Evolutionary conservation across 2,329 filamentous ascomycete species (phyloP), one percentile per base, ranked within the genome.

Genomic region (Arthrobotrys iridis): DNA sequence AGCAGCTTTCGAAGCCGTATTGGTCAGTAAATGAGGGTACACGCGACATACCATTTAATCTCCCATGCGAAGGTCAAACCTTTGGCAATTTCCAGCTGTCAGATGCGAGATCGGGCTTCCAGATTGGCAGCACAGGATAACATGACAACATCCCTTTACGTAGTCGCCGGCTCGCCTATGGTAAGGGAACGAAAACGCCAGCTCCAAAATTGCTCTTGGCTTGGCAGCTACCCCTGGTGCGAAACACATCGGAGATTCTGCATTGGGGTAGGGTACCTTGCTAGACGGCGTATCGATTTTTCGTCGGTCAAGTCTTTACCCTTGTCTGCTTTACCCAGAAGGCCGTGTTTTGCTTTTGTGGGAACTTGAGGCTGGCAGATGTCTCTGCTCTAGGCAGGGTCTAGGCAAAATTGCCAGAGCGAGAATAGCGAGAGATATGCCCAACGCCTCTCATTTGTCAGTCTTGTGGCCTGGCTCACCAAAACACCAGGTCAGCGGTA

Each of bases 131-230:
- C 41, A 48, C 26, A 40, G 33, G 28, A 64, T 52, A 65, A 26
- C 71, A 75, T 75, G 71, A 75, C 71, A 75, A 63, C 48, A 75
- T 75, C 71, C 63, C 40, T 35, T 75, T 75, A 75, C 71, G 71
- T 75, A 68, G 71, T 75, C 71, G 71, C 71, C 71, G 71, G 71
- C 41, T 75, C 71, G 71, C 71, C 64, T 68, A 18, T 75, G 30
- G 37, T 68, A 40, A 59, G 57, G 55, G 20, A 62, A 52, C 41
- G 46, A 33, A 41, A 48, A 40, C 26, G 30, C 52, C 71, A 62
- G 71, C 57, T 59, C 57, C 46, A 68, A 67, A 68, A 75, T 75
- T 67, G 57, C 62, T 55, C 28, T 75, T 48, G 52, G 37, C 71
- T 68, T 75, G 71, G 71, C 63, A 43, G 48, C 57, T 57, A 43